A percentile compares a stretch with the other conserved stretches of the same genome.
phyloP scores from a whole-genome alignment of 306 rosid genomes.

The Fragaria ananassa region DNA sequence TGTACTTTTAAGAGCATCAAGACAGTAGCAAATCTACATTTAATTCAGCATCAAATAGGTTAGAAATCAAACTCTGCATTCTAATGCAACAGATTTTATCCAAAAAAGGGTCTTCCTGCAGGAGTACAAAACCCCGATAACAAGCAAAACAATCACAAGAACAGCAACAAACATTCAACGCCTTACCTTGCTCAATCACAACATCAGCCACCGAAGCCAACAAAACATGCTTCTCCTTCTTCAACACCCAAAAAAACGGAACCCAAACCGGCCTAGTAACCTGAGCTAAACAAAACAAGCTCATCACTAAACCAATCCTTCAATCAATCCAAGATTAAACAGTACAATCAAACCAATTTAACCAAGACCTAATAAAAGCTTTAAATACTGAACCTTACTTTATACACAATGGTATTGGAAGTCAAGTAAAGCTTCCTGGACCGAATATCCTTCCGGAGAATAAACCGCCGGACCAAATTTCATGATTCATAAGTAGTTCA shows the following conservation, averaged over 20 bases:
- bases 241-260: slow-evolving; percentile 80
- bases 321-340: background rate
- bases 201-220: slow-evolving; percentile 76
- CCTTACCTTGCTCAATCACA: slow-evolving; percentile 82
- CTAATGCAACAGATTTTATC: no score
- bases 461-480: slow-evolving; percentile 41
- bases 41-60: background rate
- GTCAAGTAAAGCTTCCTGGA: slow-evolving; percentile 78
- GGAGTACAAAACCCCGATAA: no score
- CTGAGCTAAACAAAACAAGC: slow-evolving; percentile 44
- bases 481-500: no score
- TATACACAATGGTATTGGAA: slow-evolving; percentile 68
- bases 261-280: slow-evolving; percentile 75
- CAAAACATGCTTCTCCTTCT: slow-evolving; percentile 90
- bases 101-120: no score
- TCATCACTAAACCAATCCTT: background rate
- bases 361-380: background rate
- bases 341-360: background rate
- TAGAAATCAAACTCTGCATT: background rate
- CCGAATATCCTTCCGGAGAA: slow-evolving; percentile 63
- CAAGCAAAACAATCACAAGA: background rate
- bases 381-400: slow-evolving; percentile 34
- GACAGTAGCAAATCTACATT: background rate
- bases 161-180: background rate
- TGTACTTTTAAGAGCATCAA: background rate